These are phyloP conservation scores for Wickerhamia fluorescens DNA, from an alignment of 805 yeast species.

Conservation along the genomic window DNA sequence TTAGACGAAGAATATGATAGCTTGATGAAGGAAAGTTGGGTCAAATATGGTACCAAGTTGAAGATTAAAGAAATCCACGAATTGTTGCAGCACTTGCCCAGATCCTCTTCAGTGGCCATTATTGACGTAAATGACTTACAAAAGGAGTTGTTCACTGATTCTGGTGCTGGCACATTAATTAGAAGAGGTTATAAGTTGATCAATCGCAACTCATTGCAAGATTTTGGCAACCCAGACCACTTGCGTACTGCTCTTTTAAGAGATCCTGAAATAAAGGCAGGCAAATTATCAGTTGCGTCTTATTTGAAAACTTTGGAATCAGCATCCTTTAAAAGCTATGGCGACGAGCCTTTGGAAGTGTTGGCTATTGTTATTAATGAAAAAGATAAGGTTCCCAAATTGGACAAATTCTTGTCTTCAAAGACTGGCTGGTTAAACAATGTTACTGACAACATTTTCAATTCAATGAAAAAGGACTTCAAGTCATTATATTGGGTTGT, in stretches of 20 bases:
- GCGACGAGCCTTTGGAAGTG: constrained; percentile 95
- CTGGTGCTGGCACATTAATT: constrained; percentile 98
- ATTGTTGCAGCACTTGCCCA: constrained; percentile 85
- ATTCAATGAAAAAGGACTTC: constrained; percentile 70
- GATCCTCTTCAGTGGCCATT: constrained; percentile 96
- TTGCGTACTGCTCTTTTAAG: constrained; percentile 70
- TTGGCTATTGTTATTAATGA: constrained; percentile 70
- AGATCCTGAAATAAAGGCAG: constrained; percentile 68
- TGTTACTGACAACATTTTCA: constrained; percentile 91
- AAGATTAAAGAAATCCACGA: constrained; percentile 96
- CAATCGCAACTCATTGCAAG: constrained; percentile 60
- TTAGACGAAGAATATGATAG: constrained; percentile 94
- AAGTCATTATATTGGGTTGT: constrained; percentile 78
- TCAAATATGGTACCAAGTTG: constrained; percentile 95
- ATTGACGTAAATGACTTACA: constrained; percentile 92
- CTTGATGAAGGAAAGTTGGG: constrained; percentile 92
- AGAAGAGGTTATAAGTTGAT: constrained; percentile 92
- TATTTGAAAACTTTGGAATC: constrained; percentile 69
- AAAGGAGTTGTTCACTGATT: constrained; percentile 95
- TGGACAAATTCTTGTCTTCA: constrained; percentile 82
- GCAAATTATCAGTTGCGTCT: constrained; percentile 68
- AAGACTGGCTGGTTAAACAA: constrained; percentile 96
- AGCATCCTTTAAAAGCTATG: constrained; percentile 64
- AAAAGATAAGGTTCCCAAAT: constrained; percentile 49
- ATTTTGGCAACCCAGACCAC: constrained; percentile 67